These are phyloP conservation scores for Favolaschia claudopus DNA, from an alignment of 768 basidiomycete species.

Conservation along the genomic window DNA sequence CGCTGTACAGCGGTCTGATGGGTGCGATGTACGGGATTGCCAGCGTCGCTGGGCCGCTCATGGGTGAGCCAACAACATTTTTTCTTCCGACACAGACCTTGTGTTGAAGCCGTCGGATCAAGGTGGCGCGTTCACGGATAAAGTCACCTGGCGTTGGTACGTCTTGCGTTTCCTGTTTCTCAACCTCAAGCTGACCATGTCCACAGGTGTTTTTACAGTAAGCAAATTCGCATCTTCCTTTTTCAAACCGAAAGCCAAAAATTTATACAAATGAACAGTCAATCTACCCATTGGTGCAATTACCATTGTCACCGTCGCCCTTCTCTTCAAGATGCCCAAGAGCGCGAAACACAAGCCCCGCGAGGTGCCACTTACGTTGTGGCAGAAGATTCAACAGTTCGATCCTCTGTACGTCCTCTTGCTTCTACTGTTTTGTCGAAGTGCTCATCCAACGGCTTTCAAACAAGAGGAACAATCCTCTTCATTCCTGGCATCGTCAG, in stretches of 20 bases:
- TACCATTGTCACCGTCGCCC: slow-evolving; percentile 14
- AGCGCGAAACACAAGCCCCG: neutral
- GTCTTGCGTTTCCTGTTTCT: slow-evolving; percentile 16
- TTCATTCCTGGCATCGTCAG: slow-evolving; percentile 23
- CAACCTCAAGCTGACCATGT: slow-evolving; percentile 32
- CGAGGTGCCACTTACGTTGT: neutral
- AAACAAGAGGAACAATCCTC: slow-evolving; percentile 22
- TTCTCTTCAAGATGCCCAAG: slow-evolving; percentile 28
- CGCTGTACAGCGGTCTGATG: slow-evolving; percentile 46
- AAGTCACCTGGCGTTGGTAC: slow-evolving; percentile 19
- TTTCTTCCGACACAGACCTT: too few relatives aligned
- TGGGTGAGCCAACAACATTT: too few relatives aligned
- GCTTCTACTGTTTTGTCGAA: too few relatives aligned
- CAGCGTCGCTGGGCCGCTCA: slow-evolving; percentile 34
- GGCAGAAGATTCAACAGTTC: slow-evolving; percentile 7
- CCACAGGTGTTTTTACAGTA: slow-evolving; percentile 32
- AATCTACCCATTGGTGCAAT: slow-evolving; percentile 22
- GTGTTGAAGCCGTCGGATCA: neutral
- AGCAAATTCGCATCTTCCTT: neutral
- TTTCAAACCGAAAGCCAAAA: neutral
- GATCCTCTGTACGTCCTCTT: too few relatives aligned
- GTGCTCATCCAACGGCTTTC: too few relatives aligned
- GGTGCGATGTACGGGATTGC: slow-evolving; percentile 37
- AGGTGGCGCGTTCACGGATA: slow-evolving; percentile 38
- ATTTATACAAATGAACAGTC: slow-evolving; percentile 39